Conservation (phyloP, 345 rosid species). For the Syzygium jambos region DNA sequence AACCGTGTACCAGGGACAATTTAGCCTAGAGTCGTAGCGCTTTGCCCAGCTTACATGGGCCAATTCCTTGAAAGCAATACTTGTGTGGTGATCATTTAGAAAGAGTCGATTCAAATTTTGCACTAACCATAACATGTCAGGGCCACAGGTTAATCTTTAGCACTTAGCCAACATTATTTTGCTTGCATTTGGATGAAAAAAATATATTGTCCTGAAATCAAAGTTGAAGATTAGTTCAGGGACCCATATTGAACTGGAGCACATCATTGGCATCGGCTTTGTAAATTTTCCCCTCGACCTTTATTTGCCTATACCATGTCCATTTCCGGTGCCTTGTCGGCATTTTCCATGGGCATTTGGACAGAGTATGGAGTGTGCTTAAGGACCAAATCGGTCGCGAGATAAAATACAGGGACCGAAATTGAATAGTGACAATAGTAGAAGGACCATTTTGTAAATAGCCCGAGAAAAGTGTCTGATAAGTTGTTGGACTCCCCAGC, state of each 20-base stretch:
- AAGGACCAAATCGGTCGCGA: not conserved
- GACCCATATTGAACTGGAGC: not conserved
- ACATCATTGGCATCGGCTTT: not conserved
- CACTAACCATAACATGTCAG: not conserved
- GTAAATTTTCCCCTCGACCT: not conserved
- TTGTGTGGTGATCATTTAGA: accelerated
- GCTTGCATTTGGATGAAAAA: not conserved
- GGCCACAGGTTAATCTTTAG: not conserved
- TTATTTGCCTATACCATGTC: not conserved
- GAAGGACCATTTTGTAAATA: not conserved
- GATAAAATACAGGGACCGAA: not conserved
- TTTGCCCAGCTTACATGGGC: accelerated
- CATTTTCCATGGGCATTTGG: not conserved
- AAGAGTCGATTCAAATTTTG: not conserved
- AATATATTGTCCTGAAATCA: not conserved
- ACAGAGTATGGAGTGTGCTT: accelerated
- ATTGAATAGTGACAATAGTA: not conserved
- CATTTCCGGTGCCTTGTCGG: not conserved
- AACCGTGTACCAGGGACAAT: not conserved
- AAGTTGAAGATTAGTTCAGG: not conserved
- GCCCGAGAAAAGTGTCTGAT: not conserved
- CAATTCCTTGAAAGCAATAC: not conserved
- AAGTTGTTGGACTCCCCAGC: not conserved
- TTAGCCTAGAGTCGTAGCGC: not conserved
- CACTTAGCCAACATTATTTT: not conserved